A percentile compares a stretch with the other conserved stretches of the same genome.
Evolutionary conservation across 306 rosid species (phyloP).

Genomic region (Begonia masoniana): DNA sequence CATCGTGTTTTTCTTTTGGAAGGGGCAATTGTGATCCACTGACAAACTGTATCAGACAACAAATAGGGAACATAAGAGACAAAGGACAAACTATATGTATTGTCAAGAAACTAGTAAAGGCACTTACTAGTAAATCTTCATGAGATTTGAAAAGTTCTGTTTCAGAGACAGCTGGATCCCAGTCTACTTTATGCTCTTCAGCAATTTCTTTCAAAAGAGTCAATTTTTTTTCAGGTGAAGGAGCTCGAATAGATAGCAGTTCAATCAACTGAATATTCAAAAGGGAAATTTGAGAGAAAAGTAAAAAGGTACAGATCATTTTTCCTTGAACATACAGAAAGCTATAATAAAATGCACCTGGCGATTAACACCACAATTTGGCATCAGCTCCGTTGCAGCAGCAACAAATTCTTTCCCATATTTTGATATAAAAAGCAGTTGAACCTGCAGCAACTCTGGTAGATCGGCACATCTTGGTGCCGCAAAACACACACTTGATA

Average conservation of each 20-base stretch:
- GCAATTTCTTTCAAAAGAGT: slow-evolving; percentile 88
- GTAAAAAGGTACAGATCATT: slow-evolving; percentile 1
- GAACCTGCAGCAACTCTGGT: slow-evolving; percentile 86
- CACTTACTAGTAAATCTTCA: slow-evolving; percentile 71
- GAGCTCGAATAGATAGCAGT: slow-evolving; percentile 78
- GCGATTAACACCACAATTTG: slow-evolving; percentile 89
- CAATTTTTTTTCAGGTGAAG: slow-evolving; percentile 78
- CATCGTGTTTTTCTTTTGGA: slow-evolving; percentile 59
- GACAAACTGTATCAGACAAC: slow-evolving; percentile 24
- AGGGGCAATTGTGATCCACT: slow-evolving; percentile 52
- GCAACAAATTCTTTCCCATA: slow-evolving; percentile 82
- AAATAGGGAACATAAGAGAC: slow-evolving; percentile 1
- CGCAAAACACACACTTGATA: slow-evolving; percentile 85
- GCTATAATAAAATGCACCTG: slow-evolving; percentile 45
- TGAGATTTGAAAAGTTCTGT: slow-evolving; percentile 57
- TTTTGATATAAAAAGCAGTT: slow-evolving; percentile 57
- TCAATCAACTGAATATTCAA: slow-evolving; percentile 59
- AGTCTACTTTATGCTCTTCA: slow-evolving; percentile 75
- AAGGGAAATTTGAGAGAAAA: slow-evolving; percentile 9
- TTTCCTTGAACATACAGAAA: background rate
- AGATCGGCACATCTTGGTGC: slow-evolving; percentile 97
- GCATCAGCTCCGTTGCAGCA: slow-evolving; percentile 85
- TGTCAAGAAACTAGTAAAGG: slow-evolving; percentile 4
- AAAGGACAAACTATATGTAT: slow-evolving; percentile 3
- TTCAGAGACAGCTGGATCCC: slow-evolving; percentile 94